These are phyloP conservation scores for Ophiocordyceps australis DNA, from an alignment of 2,329 filamentous ascomycete genomes.

Conservation along the genomic window DNA sequence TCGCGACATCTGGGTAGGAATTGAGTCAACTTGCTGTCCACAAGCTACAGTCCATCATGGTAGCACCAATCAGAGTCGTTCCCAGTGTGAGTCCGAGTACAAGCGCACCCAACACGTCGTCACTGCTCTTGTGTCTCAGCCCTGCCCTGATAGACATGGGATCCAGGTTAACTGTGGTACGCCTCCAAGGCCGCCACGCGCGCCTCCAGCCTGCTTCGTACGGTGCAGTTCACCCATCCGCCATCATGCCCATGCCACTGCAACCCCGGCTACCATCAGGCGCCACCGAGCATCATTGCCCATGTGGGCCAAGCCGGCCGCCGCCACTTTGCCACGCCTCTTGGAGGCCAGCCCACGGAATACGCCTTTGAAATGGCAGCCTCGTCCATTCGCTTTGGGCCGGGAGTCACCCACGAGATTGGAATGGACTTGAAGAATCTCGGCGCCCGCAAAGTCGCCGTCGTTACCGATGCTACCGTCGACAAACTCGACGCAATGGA, in stretches of 20 bases:
- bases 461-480: conserved; percentile 80
- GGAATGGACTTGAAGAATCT: conserved; percentile 96
- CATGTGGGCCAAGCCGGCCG: conserved; percentile 17
- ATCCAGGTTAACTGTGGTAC: background rate
- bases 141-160: background rate
- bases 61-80: conserved; percentile 11
- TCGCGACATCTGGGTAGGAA: too few species aligned
- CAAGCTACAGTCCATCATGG: conserved; percentile 6
- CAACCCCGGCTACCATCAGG: conserved; percentile 64
- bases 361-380: conserved; percentile 99
- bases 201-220: conserved; percentile 59
- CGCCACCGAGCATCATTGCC: conserved; percentile 36
- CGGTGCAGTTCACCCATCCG: conserved; percentile 81
- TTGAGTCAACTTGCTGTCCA: too few species aligned
- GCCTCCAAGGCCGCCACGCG: conserved; percentile 34
- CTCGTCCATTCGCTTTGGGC: conserved; percentile 83
- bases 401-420: conserved; percentile 84
- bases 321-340: conserved; percentile 53
- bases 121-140: background rate
- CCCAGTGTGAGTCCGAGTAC: conserved; percentile 16
- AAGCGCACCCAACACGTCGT: conserved; percentile 20
- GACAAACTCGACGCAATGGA: conserved; percentile 73
- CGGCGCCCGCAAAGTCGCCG: conserved; percentile 69
- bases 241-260: conserved; percentile 84
- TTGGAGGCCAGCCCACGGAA: conserved; percentile 58